Conservation (phyloP, 345 rosid genomes). For the Crucihimalaya himalaica region DNA sequence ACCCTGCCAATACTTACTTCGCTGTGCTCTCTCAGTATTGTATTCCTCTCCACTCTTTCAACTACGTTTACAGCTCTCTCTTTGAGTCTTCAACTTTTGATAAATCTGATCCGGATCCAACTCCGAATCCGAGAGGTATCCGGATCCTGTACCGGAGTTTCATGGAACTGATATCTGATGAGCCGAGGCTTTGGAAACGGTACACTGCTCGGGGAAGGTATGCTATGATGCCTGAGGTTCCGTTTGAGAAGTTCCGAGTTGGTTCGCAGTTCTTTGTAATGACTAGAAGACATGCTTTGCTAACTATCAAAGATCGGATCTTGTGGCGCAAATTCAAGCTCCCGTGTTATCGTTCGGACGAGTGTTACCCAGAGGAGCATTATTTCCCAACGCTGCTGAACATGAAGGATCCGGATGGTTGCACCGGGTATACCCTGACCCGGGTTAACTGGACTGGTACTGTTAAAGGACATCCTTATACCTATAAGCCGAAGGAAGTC, state of each 20-base stretch:
- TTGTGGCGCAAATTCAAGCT: constrained; percentile 81
- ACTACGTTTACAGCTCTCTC: constrained; percentile 65
- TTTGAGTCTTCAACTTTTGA: constrained; percentile 57
- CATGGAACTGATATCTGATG: constrained; percentile 68
- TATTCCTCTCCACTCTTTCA: constrained; percentile 79
- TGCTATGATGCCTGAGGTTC: constrained; percentile 81
- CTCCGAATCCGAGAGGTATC: constrained; percentile 48
- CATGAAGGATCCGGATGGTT: constrained; percentile 74
- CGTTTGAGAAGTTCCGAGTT: constrained; percentile 62
- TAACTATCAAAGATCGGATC: constrained; percentile 64
- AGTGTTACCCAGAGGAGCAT: constrained; percentile 97
- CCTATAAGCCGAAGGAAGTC: constrained; percentile 61
- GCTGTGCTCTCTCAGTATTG: constrained; percentile 85
- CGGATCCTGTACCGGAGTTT: constrained; percentile 64
- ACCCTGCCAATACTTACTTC: constrained; percentile 82
- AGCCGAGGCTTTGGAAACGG: constrained; percentile 78
- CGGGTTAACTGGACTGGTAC: constrained; percentile 95
- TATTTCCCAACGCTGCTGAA: constrained; percentile 88
- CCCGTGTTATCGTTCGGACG: constrained; percentile 72
- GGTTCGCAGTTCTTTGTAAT: constrained; percentile 95
- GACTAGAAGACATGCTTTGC: constrained; percentile 73
- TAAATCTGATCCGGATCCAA: constrained; percentile 46
- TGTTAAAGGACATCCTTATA: constrained; percentile 80
- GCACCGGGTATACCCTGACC: constrained; percentile 70
- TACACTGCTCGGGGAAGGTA: constrained; percentile 75